Conservation (phyloP, 108 stramenopile species). For the Cylindrotheca fusiformis region DNA sequence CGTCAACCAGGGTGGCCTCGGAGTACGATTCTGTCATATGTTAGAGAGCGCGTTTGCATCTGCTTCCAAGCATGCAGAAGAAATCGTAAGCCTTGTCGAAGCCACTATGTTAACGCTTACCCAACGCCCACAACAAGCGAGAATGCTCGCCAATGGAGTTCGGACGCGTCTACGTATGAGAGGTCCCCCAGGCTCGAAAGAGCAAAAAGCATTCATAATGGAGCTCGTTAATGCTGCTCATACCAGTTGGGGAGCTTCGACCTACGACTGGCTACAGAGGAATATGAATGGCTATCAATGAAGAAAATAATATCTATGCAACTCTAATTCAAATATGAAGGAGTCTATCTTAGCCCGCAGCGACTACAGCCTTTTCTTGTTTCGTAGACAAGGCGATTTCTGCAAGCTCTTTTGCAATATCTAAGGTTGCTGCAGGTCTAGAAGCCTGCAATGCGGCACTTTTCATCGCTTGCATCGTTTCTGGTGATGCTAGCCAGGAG, state of each 20-base stretch:
- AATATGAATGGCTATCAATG: constrained; percentile 94
- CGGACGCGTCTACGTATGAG: constrained; percentile 71
- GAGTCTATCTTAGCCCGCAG: neutral
- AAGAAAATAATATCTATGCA: neutral
- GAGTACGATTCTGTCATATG: constrained; percentile 83
- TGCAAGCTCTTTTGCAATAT: constrained; percentile 85
- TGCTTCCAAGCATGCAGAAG: constrained; percentile 69
- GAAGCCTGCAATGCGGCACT: constrained; percentile 70
- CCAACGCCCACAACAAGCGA: constrained; percentile 54
- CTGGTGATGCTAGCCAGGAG: constrained; percentile 66
- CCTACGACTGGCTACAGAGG: constrained; percentile 88
- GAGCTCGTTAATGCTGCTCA: constrained; percentile 80
- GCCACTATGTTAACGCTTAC: constrained; percentile 77
- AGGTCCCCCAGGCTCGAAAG: constrained; percentile 51
- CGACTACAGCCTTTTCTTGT: no score
- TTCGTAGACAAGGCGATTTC: constrained; percentile 57
- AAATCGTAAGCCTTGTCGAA: constrained; percentile 76
- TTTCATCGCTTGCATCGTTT: constrained; percentile 53
- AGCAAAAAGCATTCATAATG: constrained; percentile 80
- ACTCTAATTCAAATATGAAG: neutral
- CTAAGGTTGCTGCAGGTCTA: constrained; percentile 78
- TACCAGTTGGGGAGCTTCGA: constrained; percentile 81
- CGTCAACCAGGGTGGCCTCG: constrained; percentile 57
- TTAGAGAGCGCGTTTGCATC: constrained; percentile 83
- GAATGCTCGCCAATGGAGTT: constrained; percentile 63